phyloP scores from a whole-genome alignment of 192 early-diverging fungal species.

The Globomyces pollinis-pini region DNA sequence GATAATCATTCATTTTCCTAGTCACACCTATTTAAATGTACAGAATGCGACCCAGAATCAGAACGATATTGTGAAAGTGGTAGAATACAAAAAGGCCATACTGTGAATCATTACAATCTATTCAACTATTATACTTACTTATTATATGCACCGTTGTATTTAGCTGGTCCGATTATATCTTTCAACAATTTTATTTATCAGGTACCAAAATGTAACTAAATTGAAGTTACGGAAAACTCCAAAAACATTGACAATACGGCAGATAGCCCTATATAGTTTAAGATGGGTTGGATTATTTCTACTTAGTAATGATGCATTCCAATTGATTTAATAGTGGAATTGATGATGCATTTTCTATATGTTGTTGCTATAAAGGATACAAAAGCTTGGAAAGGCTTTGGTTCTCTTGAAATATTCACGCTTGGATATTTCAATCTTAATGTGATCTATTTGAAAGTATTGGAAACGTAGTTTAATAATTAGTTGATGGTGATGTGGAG shows the following conservation, averaged over 20 bases:
- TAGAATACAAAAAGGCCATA: constrained; percentile 4
- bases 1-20: not conserved
- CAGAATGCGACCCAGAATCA: constrained; percentile 12
- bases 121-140: constrained; percentile 71
- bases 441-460: constrained; percentile 94
- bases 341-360: constrained; percentile 77
- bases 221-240: constrained; percentile 29
- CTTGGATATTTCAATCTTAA: constrained; percentile 85
- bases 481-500: constrained; percentile 94
- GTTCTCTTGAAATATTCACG: constrained; percentile 72
- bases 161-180: constrained; percentile 91
- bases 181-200: constrained; percentile 90
- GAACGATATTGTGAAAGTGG: constrained; percentile 4
- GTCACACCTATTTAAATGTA: constrained; percentile 23
- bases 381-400: constrained; percentile 74
- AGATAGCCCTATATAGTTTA: constrained; percentile 45
- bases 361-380: constrained; percentile 86
- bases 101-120: constrained; percentile 64
- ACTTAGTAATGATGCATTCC: no score
- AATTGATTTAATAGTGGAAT: constrained; percentile 73
- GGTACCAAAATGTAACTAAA: not conserved
- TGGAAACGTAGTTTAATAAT: no score
- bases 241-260: not conserved
- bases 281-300: no score
- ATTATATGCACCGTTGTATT: constrained; percentile 85